A percentile compares a stretch with the other conserved stretches of the same genome.
Evolutionary conservation across 2,329 filamentous ascomycete genomes (phyloP).

Genomic region (Fusarium sp.): DNA sequence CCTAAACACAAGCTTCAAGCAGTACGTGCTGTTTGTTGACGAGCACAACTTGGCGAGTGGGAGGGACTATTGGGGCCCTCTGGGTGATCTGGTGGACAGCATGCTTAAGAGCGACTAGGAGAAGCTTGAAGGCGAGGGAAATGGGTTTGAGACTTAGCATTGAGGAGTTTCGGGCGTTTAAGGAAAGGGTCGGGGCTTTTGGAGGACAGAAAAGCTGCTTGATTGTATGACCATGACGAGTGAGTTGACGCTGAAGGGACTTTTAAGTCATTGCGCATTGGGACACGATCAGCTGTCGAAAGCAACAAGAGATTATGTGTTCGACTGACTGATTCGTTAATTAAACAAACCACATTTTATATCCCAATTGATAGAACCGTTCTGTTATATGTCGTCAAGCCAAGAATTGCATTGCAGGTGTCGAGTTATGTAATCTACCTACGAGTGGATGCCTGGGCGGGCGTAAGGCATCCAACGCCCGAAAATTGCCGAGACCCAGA

Average conservation of each 20-base stretch:
- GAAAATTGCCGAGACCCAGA: slow-evolving; percentile 56
- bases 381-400: background rate
- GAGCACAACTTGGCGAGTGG: slow-evolving; percentile 93
- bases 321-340: background rate
- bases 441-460: slow-evolving; percentile 53
- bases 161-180: slow-evolving; percentile 39
- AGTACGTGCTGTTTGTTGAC: slow-evolving; percentile 98
- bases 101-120: slow-evolving; percentile 91
- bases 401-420: background rate
- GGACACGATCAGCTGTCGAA: background rate
- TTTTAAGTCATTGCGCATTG: background rate
- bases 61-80: slow-evolving; percentile 96
- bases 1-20: slow-evolving; percentile 99
- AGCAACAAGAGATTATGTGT: background rate
- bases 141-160: slow-evolving; percentile 19
- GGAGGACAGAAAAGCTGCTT: slow-evolving; percentile 24
- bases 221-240: slow-evolving; percentile 40
- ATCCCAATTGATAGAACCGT: background rate
- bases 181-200: slow-evolving; percentile 9
- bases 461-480: slow-evolving; percentile 54
- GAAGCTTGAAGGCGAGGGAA: slow-evolving; percentile 24
- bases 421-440: slow-evolving; percentile 46
- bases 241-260: slow-evolving; percentile 3
- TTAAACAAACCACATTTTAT: background rate
- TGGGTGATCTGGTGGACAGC: slow-evolving; percentile 95